Conservation (phyloP, 345 rosid genomes). For the Citrus inodora region DNA sequence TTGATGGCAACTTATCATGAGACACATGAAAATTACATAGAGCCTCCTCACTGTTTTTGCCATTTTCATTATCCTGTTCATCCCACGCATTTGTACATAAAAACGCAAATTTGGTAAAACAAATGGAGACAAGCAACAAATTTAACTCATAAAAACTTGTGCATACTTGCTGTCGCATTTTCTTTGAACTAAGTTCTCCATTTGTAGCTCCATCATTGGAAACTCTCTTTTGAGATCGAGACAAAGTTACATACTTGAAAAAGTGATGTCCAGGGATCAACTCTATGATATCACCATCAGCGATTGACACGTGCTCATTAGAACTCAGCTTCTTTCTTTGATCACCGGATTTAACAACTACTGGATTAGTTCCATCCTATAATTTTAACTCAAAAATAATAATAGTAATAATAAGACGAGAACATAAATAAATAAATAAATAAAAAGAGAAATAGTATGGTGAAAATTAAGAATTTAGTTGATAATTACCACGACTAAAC, state of each 20-base stretch:
- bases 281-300: conserved; percentile 64
- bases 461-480: background rate
- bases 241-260: conserved; percentile 45
- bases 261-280: conserved; percentile 79
- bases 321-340: conserved; percentile 53
- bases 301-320: conserved; percentile 40
- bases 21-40: conserved; percentile 48
- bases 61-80: conserved; percentile 12
- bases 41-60: conserved; percentile 34
- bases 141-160: background rate
- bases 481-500: conserved; percentile 46
- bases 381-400: background rate
- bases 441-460: background rate
- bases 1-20: conserved; percentile 37
- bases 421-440: background rate
- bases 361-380: conserved; percentile 87
- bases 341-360: conserved; percentile 57
- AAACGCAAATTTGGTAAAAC: background rate
- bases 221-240: conserved; percentile 30
- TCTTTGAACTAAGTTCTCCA: conserved; percentile 40
- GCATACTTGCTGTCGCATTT: conserved; percentile 32
- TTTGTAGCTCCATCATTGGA: conserved; percentile 7
- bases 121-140: background rate
- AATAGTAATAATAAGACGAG: background rate
- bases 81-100: conserved; percentile 26